These are phyloP conservation scores for Plectosphaerella cucumerina DNA, from an alignment of 2,329 filamentous ascomycete species.

Conservation along the genomic window DNA sequence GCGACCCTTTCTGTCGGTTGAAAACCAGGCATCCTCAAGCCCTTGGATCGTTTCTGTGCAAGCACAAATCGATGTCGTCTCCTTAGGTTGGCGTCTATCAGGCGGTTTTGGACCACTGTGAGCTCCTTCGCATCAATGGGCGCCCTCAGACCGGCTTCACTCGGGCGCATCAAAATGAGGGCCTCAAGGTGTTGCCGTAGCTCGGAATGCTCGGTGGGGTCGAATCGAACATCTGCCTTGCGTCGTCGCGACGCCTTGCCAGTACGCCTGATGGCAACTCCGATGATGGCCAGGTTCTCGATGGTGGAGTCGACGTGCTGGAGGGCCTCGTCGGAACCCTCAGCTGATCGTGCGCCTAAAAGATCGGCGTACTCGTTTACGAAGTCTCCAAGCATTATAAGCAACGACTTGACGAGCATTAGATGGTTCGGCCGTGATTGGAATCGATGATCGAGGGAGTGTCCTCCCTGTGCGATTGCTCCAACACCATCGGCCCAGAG, in stretches of 20 bases:
- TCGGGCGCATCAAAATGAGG: background rate
- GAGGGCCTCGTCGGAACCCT: background rate
- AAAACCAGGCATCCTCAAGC: too few species aligned
- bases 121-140: background rate
- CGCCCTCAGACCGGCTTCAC: background rate
- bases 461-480: background rate
- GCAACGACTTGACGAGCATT: background rate
- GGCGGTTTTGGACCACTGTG: background rate
- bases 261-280: background rate
- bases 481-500: background rate
- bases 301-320: background rate
- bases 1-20: background rate
- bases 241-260: background rate
- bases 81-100: background rate
- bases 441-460: background rate
- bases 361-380: background rate
- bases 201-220: background rate
- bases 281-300: background rate
- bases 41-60: background rate
- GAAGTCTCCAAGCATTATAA: background rate
- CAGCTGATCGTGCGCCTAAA: background rate
- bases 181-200: background rate
- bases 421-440: background rate
- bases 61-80: background rate
- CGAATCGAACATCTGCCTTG: background rate